Percentiles rank a stretch among this genome's conserved stretches.
These are phyloP conservation scores for Annulohypoxylon moriforme DNA, from an alignment of 495 filamentous ascomycete genomes.

Conservation along the genomic window DNA sequence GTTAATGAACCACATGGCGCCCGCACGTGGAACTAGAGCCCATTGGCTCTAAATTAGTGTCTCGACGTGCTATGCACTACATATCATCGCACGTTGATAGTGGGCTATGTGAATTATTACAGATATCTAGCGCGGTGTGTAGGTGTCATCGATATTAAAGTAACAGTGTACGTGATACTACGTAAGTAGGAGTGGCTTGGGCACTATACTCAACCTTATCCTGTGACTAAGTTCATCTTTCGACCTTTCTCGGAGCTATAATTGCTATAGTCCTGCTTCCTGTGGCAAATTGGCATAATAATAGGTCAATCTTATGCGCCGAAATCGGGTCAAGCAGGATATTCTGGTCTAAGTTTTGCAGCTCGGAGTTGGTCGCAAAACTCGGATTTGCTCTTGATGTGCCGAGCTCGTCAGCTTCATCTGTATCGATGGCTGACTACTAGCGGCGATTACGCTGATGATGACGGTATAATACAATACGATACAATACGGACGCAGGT, in stretches of 20 bases:
- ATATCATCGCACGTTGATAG: slow-evolving; percentile 42
- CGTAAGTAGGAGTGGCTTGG: slow-evolving; percentile 34
- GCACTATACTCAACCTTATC: slow-evolving; percentile 18
- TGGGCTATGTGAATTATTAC: slow-evolving; percentile 33
- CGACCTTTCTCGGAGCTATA: background rate
- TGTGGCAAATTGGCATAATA: background rate
- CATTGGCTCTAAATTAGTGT: slow-evolving; percentile 35
- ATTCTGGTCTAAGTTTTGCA: background rate
- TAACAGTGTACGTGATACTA: slow-evolving; percentile 3
- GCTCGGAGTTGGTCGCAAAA: slow-evolving; percentile 29
- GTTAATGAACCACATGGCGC: slow-evolving; percentile 44
- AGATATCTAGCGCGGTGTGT: slow-evolving; percentile 24
- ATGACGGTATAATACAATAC: slow-evolving; percentile 20
- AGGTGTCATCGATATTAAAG: slow-evolving; percentile 30
- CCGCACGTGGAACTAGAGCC: slow-evolving; percentile 41
- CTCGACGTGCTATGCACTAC: slow-evolving; percentile 33
- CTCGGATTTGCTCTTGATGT: slow-evolving; percentile 37
- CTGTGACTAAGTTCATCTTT: slow-evolving; percentile 3
- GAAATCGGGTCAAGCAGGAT: slow-evolving; percentile 29
- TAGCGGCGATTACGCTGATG: background rate
- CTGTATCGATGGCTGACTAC: slow-evolving; percentile 26
- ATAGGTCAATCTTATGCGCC: slow-evolving; percentile 15
- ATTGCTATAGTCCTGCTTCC: slow-evolving; percentile 12
- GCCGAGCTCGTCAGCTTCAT: slow-evolving; percentile 37
- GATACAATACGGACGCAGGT: slow-evolving; percentile 19